Conservation (phyloP, 169 alveolate species). For the Eimeria sp. region DNA sequence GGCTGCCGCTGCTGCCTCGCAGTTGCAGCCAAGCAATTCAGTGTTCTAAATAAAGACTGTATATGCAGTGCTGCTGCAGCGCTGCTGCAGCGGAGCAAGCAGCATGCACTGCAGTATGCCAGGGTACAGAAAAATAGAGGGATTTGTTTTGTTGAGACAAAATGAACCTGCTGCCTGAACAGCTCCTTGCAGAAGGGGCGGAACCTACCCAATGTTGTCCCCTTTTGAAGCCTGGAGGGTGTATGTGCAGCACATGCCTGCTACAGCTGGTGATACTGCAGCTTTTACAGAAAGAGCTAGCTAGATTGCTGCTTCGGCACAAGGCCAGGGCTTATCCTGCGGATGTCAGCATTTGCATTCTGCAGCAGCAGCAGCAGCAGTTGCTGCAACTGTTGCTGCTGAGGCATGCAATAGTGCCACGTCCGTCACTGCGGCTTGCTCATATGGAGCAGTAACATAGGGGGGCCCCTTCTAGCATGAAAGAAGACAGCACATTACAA, state of each 20-base stretch:
- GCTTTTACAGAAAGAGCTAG: neutral
- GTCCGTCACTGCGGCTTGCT: neutral
- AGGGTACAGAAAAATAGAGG: neutral
- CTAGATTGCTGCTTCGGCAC: neutral
- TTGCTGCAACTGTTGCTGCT: neutral
- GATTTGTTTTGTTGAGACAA: neutral
- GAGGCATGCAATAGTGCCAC: neutral
- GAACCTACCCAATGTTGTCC: neutral
- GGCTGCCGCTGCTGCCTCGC: neutral
- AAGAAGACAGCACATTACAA: neutral
- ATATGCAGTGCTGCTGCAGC: neutral
- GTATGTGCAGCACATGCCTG: neutral
- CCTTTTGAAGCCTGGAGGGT: neutral
- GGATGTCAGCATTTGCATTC: neutral
- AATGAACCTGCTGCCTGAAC: neutral
- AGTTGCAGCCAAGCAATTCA: neutral
- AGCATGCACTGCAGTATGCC: neutral
- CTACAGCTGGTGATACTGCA: neutral
- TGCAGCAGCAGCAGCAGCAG: conserved; percentile 16
- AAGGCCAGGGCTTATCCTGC: neutral
- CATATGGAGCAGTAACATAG: neutral
- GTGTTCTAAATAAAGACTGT: neutral
- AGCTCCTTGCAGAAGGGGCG: neutral
- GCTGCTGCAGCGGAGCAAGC: neutral
- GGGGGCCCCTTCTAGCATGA: neutral